Evolutionary conservation across 495 filamentous ascomycete genomes (phyloP), one percentile per base, ranked within the genome.

Genomic region (Filosporella fistucella): DNA sequence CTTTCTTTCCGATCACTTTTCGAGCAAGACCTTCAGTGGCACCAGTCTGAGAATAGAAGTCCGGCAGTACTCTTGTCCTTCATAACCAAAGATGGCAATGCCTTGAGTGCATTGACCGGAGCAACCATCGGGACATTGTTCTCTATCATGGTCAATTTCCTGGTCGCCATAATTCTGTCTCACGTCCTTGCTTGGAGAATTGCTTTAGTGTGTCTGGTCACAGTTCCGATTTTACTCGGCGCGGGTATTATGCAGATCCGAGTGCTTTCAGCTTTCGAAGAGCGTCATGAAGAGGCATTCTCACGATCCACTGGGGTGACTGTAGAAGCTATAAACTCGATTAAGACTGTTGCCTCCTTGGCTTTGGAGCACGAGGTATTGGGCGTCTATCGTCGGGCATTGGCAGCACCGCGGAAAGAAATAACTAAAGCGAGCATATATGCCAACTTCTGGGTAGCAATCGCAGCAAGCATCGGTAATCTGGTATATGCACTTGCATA

Each of bases 151-250:
- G 68, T 59, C 56, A 77, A 44, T 69, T 72, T 42, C 52, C 1
- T 71, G 9, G 63, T 48, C 0, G 72, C 75, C 7, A 69, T 81
- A 43, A 66, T 75, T 13, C 60, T 86, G 21, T 65, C 80, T 0
- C 78, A 83, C 47, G 61, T 76, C 17, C 66, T 81, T 40, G 81
- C 81, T 5, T 85, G 81, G 81, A 83, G 82, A 49, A 72, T 85
- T 4, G 72, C 71, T 0, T 68, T 81, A 4, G 65, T 81, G 8
- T 64, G 77, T 26, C 69, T 83, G 17, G 71, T 70, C 4, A 67
- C 68, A 2, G 59, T 83, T 21, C 80, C 81, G 12, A 61, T 75
- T 14, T 61, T 82, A 35, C 63, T 84, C 18, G 57, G 71, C 3
- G 67, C 77, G 7, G 77, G 76, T 0, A 65, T 80, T 39, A 71